Percentiles rank a stretch among this genome's conserved stretches.
phyloP scores from a whole-genome alignment of 306 rosid species.

The Psophocarpus tetragonolobus region DNA sequence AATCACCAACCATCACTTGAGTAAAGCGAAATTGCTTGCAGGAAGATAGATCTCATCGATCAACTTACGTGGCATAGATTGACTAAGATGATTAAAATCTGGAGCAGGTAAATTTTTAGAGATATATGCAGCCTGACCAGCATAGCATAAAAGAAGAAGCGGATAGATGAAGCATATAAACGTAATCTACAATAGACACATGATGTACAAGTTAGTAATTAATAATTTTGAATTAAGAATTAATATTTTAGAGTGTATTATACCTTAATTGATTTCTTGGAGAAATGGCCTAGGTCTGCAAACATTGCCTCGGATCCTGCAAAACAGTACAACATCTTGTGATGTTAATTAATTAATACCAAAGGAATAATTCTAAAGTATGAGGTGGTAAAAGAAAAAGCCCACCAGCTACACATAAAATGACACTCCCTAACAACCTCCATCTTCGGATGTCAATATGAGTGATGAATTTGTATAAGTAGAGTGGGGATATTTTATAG shows the following conservation, averaged over 20 bases:
- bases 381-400: neutral
- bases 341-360: conserved; percentile 5
- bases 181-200: conserved; percentile 56
- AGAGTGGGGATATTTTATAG: conserved; percentile 56
- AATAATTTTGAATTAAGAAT: neutral
- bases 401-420: conserved; percentile 71
- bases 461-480: conserved; percentile 59
- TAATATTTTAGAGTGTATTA: neutral
- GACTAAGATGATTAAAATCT: conserved; percentile 60
- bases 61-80: conserved; percentile 70
- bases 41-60: neutral
- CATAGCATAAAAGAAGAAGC: conserved; percentile 69
- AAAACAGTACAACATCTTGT: conserved; percentile 15
- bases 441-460: conserved; percentile 42
- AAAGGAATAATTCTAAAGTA: neutral
- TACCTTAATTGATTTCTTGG: conserved; percentile 78
- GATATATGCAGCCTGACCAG: conserved; percentile 81
- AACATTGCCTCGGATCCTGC: conserved; percentile 86
- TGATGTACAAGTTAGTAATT: conserved; percentile 31
- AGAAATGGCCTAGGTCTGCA: conserved; percentile 81
- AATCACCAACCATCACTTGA: conserved; percentile 34
- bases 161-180: conserved; percentile 81
- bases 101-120: conserved; percentile 49
- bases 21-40: neutral
- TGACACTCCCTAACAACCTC: conserved; percentile 69